Conservation (phyloP, 768 basidiomycete genomes). For the Lactarius psammicola region DNA sequence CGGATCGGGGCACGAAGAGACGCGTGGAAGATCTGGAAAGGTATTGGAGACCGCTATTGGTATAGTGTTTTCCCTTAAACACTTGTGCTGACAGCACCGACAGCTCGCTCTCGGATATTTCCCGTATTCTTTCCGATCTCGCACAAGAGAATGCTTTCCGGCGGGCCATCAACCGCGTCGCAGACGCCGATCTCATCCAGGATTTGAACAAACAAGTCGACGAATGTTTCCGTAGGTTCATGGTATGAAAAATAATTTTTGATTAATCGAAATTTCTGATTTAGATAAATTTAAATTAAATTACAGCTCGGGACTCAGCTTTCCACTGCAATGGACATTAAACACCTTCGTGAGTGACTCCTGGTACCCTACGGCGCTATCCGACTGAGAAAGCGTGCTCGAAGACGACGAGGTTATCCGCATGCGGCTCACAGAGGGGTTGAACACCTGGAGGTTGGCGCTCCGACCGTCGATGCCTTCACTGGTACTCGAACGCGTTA, state of each 20-base stretch:
- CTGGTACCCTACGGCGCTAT: background rate
- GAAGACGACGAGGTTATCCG: conserved; percentile 20
- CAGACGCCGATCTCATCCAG: conserved; percentile 16
- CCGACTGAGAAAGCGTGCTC: background rate
- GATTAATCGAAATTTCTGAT: too few species aligned
- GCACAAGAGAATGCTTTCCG: conserved; percentile 23
- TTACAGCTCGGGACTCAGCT: conserved; percentile 24
- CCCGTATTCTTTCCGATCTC: conserved; percentile 18
- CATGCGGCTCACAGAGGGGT: conserved; percentile 13
- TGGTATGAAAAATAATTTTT: too few species aligned
- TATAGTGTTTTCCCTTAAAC: background rate
- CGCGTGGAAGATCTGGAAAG: conserved; percentile 17
- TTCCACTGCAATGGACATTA: conserved; percentile 16
- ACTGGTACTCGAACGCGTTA: conserved; percentile 26
- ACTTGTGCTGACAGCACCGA: background rate
- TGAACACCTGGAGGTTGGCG: conserved; percentile 22
- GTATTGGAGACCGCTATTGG: background rate
- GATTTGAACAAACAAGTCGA: conserved; percentile 18
- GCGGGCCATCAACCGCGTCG: conserved; percentile 21
- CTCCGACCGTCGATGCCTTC: conserved; percentile 19
- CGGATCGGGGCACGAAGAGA: conserved; percentile 9
- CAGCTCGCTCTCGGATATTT: conserved; percentile 17
- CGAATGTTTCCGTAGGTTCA: conserved; percentile 9
- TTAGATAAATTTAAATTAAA: too few species aligned
- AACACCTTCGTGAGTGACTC: conserved; percentile 18